phyloP scores from a whole-genome alignment of 2,329 filamentous ascomycete genomes.

The Fusarium acutatum region DNA sequence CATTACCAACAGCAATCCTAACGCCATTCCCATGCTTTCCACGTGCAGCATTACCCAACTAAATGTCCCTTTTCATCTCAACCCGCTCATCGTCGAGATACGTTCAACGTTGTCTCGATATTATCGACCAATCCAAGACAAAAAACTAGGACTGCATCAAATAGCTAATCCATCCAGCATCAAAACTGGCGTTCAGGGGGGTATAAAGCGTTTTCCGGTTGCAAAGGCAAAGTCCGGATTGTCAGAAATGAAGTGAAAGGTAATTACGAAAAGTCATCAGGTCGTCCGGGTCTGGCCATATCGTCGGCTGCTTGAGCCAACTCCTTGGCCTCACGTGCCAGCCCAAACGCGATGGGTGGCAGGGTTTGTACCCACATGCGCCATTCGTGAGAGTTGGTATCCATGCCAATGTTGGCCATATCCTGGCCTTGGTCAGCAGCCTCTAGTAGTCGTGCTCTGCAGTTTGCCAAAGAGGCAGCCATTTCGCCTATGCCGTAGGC shows the following conservation, averaged over 20 bases:
- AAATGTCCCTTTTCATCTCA: constrained; percentile 23
- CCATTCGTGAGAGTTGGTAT: constrained; percentile 63
- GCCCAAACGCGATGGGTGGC: constrained; percentile 86
- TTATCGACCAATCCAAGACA: constrained; percentile 26
- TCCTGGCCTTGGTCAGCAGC: constrained; percentile 69
- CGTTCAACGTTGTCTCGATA: constrained; percentile 21
- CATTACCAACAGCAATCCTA: constrained; percentile 35
- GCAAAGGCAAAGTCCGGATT: constrained; percentile 14
- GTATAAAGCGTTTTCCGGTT: constrained; percentile 31
- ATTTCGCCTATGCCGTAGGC: constrained; percentile 60
- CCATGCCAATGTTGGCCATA: constrained; percentile 60
- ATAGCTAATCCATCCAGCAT: constrained; percentile 13
- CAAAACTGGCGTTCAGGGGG: constrained; percentile 28
- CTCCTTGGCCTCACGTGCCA: constrained; percentile 84
- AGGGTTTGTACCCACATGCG: constrained; percentile 74
- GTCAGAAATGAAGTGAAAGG: constrained; percentile 21
- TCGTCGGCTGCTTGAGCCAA: constrained; percentile 58
- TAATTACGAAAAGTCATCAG: constrained; percentile 58
- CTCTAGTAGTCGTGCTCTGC: constrained; percentile 71
- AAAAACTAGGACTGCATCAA: constrained; percentile 20
- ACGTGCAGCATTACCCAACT: constrained; percentile 39
- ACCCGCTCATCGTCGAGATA: constrained; percentile 11
- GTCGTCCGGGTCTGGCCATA: constrained; percentile 44
- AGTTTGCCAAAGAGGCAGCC: constrained; percentile 67
- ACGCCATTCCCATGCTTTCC: constrained; percentile 42